phyloP scores from a whole-genome alignment of 1,139 yeast genomes.

The Hanseniaspora uvarum region DNA sequence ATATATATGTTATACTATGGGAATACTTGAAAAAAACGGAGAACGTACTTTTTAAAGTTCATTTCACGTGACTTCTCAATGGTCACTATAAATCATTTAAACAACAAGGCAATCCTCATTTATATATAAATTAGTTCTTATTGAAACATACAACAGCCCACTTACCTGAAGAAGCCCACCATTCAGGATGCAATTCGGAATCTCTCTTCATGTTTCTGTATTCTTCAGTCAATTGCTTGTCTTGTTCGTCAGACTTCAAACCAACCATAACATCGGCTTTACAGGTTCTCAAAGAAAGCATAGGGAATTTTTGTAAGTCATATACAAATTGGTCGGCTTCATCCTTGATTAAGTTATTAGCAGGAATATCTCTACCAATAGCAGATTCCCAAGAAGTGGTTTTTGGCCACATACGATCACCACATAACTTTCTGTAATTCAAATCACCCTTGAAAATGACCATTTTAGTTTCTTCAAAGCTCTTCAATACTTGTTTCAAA shows the following conservation, averaged over 20 bases:
- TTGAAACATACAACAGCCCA: constrained; percentile 69
- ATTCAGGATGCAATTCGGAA: constrained; percentile 56
- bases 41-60: neutral
- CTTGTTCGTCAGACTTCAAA: constrained; percentile 60
- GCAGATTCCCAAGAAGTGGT: constrained; percentile 65
- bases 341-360: constrained; percentile 44
- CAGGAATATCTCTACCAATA: constrained; percentile 52
- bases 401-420: constrained; percentile 79
- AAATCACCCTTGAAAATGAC: constrained; percentile 90
- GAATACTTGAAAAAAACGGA: too few species aligned
- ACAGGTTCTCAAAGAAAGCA: constrained; percentile 72
- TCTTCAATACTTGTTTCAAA: constrained; percentile 32
- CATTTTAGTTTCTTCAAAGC: constrained; percentile 41
- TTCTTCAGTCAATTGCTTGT: constrained; percentile 36
- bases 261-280: constrained; percentile 97
- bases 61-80: neutral
- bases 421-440: constrained; percentile 87
- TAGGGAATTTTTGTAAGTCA: constrained; percentile 15
- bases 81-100: neutral
- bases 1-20: neutral
- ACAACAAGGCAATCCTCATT: neutral
- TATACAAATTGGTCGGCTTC: constrained; percentile 8
- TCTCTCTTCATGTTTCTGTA: constrained; percentile 45
- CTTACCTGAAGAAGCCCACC: constrained; percentile 83
- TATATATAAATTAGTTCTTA: constrained; percentile 3